Conservation (phyloP, 202 grass and related monocot genomes). For the Tripidium arundinaceum region DNA sequence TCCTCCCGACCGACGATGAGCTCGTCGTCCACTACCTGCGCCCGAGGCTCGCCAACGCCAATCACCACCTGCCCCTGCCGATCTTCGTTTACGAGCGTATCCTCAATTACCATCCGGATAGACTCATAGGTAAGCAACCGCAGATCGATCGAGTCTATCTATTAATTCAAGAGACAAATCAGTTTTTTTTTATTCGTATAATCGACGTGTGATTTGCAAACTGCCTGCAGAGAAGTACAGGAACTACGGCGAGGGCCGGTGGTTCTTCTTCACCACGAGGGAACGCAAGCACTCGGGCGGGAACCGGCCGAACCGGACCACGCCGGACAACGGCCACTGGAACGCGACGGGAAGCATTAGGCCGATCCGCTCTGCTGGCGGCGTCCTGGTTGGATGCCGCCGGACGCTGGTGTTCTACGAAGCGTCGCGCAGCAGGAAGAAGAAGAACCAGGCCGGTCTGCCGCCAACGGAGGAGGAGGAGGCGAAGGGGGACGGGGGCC, state of each 20-base stretch:
- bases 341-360: slow-evolving; percentile 24
- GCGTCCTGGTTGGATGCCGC: not conserved
- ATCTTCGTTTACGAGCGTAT: slow-evolving; percentile 5
- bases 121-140: not conserved
- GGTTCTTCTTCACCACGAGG: slow-evolving; percentile 34
- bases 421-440: not conserved
- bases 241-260: slow-evolving; percentile 1
- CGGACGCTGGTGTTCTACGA: slow-evolving; percentile 34
- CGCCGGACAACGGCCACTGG: not conserved
- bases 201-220: too few relatives aligned
- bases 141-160: not conserved
- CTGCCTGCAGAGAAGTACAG: slow-evolving; percentile 17
- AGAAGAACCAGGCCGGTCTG: not conserved
- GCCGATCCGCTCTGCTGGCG: not conserved
- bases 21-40: slow-evolving; percentile 29
- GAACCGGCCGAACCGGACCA: slow-evolving; percentile 20
- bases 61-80: not conserved
- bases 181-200: too few relatives aligned
- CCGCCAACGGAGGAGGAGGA: not conserved
- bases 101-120: not conserved
- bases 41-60: not conserved
- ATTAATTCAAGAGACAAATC: too few relatives aligned
- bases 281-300: not conserved
- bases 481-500: too few relatives aligned
- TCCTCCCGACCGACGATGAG: slow-evolving; percentile 21